Conservation (phyloP, 2,329 filamentous ascomycete genomes). For the Clarireedia homoeocarpa region DNA sequence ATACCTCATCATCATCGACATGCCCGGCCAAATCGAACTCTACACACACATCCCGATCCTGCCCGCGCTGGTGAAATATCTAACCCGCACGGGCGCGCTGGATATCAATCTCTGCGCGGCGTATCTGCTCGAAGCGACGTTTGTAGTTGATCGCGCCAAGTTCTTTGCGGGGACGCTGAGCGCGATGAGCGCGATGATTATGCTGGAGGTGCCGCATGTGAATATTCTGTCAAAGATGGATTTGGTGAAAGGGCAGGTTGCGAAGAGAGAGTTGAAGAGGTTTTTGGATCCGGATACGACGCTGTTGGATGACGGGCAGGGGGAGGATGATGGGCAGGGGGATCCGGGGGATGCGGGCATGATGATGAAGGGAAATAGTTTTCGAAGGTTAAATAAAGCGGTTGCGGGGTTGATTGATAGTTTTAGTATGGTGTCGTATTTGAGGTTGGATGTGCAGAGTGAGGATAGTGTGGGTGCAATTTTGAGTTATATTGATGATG, state of each 20-base stretch:
- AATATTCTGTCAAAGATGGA: constrained; percentile 99
- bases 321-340: constrained; percentile 40
- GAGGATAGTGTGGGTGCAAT: constrained; percentile 85
- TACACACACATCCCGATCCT: constrained; percentile 96
- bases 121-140: constrained; percentile 92
- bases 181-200: constrained; percentile 98
- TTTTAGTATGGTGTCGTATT: constrained; percentile 95
- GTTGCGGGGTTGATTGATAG: constrained; percentile 90
- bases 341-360: constrained; percentile 54
- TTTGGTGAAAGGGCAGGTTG: constrained; percentile 81
- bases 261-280: constrained; percentile 78
- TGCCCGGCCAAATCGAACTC: constrained; percentile 97
- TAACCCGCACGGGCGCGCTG: constrained; percentile 70
- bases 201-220: constrained; percentile 94
- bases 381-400: constrained; percentile 75
- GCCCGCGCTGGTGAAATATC: constrained; percentile 72
- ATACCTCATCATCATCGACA: constrained; percentile 95
- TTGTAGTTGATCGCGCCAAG: constrained; percentile 91
- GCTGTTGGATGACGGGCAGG: constrained; percentile 53
- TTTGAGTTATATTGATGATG: constrained; percentile 88
- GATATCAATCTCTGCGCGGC: constrained; percentile 89
- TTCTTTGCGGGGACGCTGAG: constrained; percentile 94
- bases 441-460: constrained; percentile 81
- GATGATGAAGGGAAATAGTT: constrained; percentile 75
- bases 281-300: constrained; percentile 83